Evolutionary conservation across 495 filamentous ascomycete genomes (phyloP), one percentile per base, ranked within the genome.

Genomic region (Podospora comata): DNA sequence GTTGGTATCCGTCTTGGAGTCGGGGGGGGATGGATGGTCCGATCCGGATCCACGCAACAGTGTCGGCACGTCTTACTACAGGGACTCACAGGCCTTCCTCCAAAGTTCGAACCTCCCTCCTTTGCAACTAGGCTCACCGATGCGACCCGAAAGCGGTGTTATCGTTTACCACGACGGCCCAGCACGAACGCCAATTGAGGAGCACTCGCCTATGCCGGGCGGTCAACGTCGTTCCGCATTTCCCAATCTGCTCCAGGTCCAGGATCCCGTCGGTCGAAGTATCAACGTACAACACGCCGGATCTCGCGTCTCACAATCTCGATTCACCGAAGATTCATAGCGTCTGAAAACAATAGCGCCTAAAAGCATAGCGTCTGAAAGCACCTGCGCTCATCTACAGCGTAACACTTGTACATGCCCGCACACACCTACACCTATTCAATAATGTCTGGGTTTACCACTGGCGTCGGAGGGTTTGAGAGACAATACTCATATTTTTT

Each of bases 11-110:
- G 90, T 92, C 4, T 78, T 92, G 44, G 83, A 86, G 53, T 85
- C 85, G 44, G 89, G 90, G 58, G 89, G 90, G 20, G 88, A 92
- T 75, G 90, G 90, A 3, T 92, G 88, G 72, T 85, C 85, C 67
- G 89, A 87, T 64, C 83, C 85, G 61, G 87, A 85, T 58, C 79
- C 82, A n/a, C 78, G 77, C 67, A 79, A 74, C 28, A 84, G 81
- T 66, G 68, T 79, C 67, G 79, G 78, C 61, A 74, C 74, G 60
- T 82, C 83, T 34, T 84, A 83, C 34, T 86, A 84, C 69, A 75
- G 83, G 13, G 82, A 84, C 59, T 86, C 83, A 15, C 76, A 79
- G 59, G 76, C 79, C 34, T 82, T 81, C 60, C 75, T 79, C 69
- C 81, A 79, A 16, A 71, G 78, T 32, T 56, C 73, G 4, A 73